These are phyloP conservation scores for Coemansia reversa DNA, from an alignment of 192 early-diverging fungal species.

Conservation along the genomic window DNA sequence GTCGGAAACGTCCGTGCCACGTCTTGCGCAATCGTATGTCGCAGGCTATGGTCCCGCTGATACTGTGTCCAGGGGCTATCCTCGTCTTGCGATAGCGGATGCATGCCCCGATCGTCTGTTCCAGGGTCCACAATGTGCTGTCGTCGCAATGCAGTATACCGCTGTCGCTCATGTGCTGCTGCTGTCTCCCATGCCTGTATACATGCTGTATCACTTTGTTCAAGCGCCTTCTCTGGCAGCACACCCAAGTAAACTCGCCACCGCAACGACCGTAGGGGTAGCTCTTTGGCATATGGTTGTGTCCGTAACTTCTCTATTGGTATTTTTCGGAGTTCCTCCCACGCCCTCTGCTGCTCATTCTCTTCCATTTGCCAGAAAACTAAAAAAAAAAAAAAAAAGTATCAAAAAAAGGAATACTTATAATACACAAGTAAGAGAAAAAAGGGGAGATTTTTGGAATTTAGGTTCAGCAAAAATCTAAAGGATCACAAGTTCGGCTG, in stretches of 20 bases:
- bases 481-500: too few species aligned
- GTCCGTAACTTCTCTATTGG: too few species aligned
- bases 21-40: slow-evolving; percentile 83
- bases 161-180: slow-evolving; percentile 32
- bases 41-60: slow-evolving; percentile 82
- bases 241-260: slow-evolving; percentile 48
- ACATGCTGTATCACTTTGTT: slow-evolving; percentile 33
- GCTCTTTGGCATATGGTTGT: not conserved
- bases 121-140: slow-evolving; percentile 33
- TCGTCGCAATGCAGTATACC: slow-evolving; percentile 19
- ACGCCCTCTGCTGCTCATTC: too few species aligned
- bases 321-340: too few species aligned
- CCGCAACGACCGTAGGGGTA: slow-evolving; percentile 38
- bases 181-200: slow-evolving; percentile 18
- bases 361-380: too few species aligned
- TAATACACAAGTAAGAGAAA: too few species aligned
- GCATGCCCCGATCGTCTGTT: slow-evolving; percentile 69
- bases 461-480: too few species aligned
- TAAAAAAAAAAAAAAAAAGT: too few species aligned
- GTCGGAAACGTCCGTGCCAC: slow-evolving; percentile 94
- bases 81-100: slow-evolving; percentile 84
- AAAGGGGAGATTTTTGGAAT: too few species aligned
- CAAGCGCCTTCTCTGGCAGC: slow-evolving; percentile 36
- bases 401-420: too few species aligned
- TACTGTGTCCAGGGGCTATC: slow-evolving; percentile 94